Percentiles rank a stretch among this genome's conserved stretches.
Conservation (phyloP, 2,329 filamentous ascomycete genomes). For the Talaromyces sp. region DNA sequence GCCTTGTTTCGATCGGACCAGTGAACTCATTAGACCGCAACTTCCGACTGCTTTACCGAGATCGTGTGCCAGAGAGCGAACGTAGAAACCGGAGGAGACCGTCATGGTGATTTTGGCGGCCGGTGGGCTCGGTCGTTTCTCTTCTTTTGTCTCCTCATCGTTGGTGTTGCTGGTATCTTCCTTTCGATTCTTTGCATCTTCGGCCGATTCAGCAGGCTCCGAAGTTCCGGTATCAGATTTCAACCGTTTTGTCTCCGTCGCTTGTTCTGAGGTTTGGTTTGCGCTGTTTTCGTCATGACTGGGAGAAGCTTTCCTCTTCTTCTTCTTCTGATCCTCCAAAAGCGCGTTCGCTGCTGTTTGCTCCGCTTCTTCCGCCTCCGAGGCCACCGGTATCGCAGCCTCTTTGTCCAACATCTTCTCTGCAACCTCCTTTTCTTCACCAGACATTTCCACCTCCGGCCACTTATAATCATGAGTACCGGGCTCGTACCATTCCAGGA, state of each 20-base stretch:
- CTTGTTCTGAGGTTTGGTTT: background rate
- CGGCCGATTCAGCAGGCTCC: constrained; percentile 19
- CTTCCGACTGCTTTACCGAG: constrained; percentile 78
- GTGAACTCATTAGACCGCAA: constrained; percentile 78
- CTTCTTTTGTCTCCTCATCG: constrained; percentile 15
- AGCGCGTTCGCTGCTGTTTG: background rate
- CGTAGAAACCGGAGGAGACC: constrained; percentile 94
- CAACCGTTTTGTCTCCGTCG: background rate
- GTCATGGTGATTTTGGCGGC: constrained; percentile 84
- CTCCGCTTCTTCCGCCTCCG: constrained; percentile 22
- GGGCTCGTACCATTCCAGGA: constrained; percentile 79
- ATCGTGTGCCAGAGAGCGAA: constrained; percentile 89
- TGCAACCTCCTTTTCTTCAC: constrained; percentile 70
- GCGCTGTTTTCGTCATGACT: constrained; percentile 15
- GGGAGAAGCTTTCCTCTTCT: constrained; percentile 35
- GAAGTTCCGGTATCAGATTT: constrained; percentile 16
- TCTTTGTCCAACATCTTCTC: constrained; percentile 58
- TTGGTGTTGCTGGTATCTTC: background rate
- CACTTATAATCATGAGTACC: constrained; percentile 75
- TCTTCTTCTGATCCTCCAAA: constrained; percentile 19
- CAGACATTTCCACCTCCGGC: constrained; percentile 73
- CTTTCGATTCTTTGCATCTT: background rate
- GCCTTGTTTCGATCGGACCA: constrained; percentile 76
- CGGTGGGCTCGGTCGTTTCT: constrained; percentile 38
- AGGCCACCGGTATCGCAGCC: constrained; percentile 24